Conservation (phyloP, 139 green algal species). For the Desmodesmus armatus region DNA sequence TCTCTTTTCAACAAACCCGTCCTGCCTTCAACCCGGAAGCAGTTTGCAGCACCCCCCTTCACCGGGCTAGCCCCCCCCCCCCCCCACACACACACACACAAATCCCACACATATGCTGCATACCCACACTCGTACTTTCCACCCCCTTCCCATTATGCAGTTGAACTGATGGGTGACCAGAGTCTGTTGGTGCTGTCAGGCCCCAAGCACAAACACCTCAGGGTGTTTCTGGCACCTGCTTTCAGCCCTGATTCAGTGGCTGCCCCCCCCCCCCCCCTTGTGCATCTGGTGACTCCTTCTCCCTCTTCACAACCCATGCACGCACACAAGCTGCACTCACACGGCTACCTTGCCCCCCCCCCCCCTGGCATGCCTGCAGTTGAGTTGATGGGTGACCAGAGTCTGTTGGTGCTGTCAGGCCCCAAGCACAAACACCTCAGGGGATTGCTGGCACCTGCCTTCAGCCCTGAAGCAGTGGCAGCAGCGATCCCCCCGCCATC, state of each 20-base stretch:
- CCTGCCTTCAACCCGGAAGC: no score
- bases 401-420: neutral
- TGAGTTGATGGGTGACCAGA: neutral
- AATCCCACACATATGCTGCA: neutral
- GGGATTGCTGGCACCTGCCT: neutral
- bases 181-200: constrained; percentile 34
- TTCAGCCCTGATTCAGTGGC: constrained; percentile 12
- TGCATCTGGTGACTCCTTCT: neutral
- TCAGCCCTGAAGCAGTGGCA: no score
- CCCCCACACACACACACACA: no score
- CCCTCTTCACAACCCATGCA: no score
- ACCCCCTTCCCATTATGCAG: neutral
- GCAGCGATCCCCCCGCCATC: no score
- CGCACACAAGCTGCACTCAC: no score
- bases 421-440: no score
- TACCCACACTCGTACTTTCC: neutral
- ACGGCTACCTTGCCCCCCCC: no score
- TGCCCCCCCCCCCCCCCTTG: constrained; percentile 5
- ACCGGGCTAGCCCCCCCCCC: no score
- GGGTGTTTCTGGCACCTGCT: constrained; percentile 23
- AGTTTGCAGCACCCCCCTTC: no score
- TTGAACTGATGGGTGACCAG: constrained; percentile 26
- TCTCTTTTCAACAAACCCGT: no score
- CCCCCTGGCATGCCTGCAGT: no score
- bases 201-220: constrained; percentile 34